A percentile compares a stretch with the other conserved stretches of the same genome.
These are phyloP conservation scores for Picochlorum sp. DNA, from an alignment of 139 green algal genomes.

Conservation along the genomic window DNA sequence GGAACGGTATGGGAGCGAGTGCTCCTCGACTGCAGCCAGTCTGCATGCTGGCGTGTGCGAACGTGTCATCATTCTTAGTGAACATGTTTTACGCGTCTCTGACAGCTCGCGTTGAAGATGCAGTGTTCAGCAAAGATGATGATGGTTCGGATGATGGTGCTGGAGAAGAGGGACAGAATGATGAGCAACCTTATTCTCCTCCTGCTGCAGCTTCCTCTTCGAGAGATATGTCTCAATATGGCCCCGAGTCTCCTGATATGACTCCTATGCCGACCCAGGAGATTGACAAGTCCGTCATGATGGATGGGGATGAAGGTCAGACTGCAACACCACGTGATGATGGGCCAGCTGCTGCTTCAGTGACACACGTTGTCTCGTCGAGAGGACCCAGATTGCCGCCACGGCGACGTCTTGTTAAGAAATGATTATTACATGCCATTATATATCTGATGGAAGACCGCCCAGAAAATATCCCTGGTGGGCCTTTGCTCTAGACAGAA, in stretches of 20 bases:
- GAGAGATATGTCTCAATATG: too few species aligned
- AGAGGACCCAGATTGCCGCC: neutral
- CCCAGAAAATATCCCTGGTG: neutral
- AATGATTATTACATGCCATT: too few species aligned
- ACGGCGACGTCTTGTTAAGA: neutral
- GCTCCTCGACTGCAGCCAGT: constrained; percentile 2
- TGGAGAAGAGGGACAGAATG: too few species aligned
- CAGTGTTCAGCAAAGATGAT: neutral
- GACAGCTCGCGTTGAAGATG: neutral
- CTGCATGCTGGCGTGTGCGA: constrained; percentile 7
- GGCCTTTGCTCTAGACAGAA: neutral
- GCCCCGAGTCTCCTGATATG: too few species aligned
- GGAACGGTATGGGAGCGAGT: constrained; percentile 18
- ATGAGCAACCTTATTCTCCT: too few species aligned
- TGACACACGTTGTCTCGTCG: neutral
- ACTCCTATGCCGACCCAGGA: too few species aligned
- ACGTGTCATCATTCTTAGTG: neutral
- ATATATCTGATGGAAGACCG: neutral
- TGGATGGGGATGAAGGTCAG: too few species aligned
- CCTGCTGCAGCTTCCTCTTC: too few species aligned
- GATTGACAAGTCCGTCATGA: too few species aligned
- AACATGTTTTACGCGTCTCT: neutral
- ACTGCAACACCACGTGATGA: too few species aligned
- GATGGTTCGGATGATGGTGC: neutral
- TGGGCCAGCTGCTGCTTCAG: neutral